Evolutionary conservation across 805 yeast species (phyloP).

Genomic region (Zygosaccharomyces rouxii): DNA sequence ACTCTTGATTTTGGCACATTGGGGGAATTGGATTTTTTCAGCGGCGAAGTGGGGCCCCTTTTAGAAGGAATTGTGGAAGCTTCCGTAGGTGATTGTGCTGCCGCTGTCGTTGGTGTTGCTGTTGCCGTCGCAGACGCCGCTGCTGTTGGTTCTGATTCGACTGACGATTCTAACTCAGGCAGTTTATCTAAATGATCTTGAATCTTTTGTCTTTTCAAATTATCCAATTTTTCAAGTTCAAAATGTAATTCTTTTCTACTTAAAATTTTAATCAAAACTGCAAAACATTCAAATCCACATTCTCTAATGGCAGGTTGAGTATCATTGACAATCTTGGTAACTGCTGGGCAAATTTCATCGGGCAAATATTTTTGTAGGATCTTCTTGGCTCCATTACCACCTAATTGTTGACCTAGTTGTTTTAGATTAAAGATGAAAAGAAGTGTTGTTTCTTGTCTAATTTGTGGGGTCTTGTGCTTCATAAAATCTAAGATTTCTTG

Average conservation of each 20-base stretch:
- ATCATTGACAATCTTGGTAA: slow-evolving; percentile 67
- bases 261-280: slow-evolving; percentile 74
- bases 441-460: slow-evolving; percentile 64
- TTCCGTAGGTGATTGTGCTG: slow-evolving; percentile 9
- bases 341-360: slow-evolving; percentile 27
- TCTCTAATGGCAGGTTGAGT: slow-evolving; percentile 81
- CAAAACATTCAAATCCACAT: slow-evolving; percentile 71
- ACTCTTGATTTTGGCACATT: slow-evolving; percentile 16
- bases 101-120: neutral
- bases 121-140: slow-evolving; percentile 3
- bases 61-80: slow-evolving; percentile 53
- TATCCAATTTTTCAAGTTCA: slow-evolving; percentile 68
- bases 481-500: slow-evolving; percentile 57
- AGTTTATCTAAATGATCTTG: slow-evolving; percentile 37
- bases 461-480: slow-evolving; percentile 78
- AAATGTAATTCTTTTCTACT: slow-evolving; percentile 66
- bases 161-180: slow-evolving; percentile 8
- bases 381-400: slow-evolving; percentile 13
- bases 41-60: slow-evolving; percentile 67
- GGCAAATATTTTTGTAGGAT: slow-evolving; percentile 10
- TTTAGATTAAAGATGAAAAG: slow-evolving; percentile 62
- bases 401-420: slow-evolving; percentile 44
- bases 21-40: slow-evolving; percentile 36
- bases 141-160: slow-evolving; percentile 9
- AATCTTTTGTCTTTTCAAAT: slow-evolving; percentile 66